Conservation (phyloP, 2,329 filamentous ascomycete genomes). For the Metarhizium sp. region DNA sequence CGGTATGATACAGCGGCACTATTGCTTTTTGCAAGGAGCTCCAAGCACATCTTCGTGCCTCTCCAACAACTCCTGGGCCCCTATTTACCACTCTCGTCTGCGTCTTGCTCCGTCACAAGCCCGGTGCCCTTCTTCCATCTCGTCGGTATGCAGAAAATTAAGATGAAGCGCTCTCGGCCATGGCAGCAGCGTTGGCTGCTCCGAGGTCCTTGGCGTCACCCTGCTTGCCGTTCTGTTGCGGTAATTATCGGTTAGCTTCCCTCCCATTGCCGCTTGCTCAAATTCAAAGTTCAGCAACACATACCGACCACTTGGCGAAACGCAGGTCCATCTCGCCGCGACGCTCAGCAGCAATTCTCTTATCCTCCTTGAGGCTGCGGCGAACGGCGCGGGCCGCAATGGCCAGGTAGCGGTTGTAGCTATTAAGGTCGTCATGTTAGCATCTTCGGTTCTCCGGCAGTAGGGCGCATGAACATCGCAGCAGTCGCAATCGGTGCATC, state of each 20-base stretch:
- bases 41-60: not conserved
- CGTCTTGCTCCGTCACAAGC: not conserved
- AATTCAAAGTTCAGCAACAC: conserved; percentile 8
- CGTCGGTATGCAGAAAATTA: conserved; percentile 12
- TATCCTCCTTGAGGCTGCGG: conserved; percentile 92
- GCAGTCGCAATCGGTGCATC: not conserved
- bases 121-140: not conserved
- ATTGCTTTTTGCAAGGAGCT: not conserved
- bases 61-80: not conserved
- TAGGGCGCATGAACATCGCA: not conserved
- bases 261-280: conserved; percentile 12
- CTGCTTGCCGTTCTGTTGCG: conserved; percentile 84
- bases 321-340: conserved; percentile 82
- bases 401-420: conserved; percentile 99
- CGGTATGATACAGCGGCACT: conserved; percentile 23
- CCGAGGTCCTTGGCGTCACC: conserved; percentile 70
- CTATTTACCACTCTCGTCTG: conserved; percentile 1
- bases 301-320: conserved; percentile 92
- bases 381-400: conserved; percentile 91
- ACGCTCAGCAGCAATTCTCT: conserved; percentile 78
- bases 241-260: conserved; percentile 16
- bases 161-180: conserved; percentile 27
- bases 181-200: conserved; percentile 38
- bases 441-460: not conserved
- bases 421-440: conserved; percentile 30